Evolutionary conservation across 805 yeast species (phyloP).

Genomic region (Wickerhamiella brachini): DNA sequence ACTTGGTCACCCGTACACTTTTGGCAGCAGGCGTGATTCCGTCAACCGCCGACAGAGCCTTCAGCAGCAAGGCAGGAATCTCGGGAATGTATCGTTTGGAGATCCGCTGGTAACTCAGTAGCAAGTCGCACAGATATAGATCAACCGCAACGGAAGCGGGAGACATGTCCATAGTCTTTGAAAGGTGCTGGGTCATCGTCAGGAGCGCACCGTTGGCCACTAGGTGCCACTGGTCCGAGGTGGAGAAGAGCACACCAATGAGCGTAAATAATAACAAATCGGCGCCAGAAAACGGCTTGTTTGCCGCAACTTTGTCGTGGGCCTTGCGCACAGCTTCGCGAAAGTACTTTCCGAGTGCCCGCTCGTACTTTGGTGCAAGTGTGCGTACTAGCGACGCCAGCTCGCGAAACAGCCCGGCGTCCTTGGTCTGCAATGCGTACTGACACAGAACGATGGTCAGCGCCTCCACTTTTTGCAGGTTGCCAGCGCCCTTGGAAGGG

Average conservation of each 20-base stretch:
- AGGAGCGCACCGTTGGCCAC: slow-evolving; percentile 76
- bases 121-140: slow-evolving; percentile 47
- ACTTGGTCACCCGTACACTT: slow-evolving; percentile 2
- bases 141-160: slow-evolving; percentile 41
- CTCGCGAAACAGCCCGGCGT: slow-evolving; percentile 22
- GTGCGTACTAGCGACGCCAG: slow-evolving; percentile 29
- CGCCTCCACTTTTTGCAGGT: slow-evolving; percentile 54
- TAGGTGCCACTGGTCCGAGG: slow-evolving; percentile 90
- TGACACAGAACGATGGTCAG: slow-evolving; percentile 53
- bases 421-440: slow-evolving; percentile 29
- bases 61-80: slow-evolving; percentile 37
- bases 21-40: slow-evolving; percentile 3
- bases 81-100: slow-evolving; percentile 81
- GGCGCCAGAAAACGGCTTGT: slow-evolving; percentile 22
- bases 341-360: slow-evolving; percentile 45
- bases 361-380: slow-evolving; percentile 52
- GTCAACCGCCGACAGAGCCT: slow-evolving; percentile 5
- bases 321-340: slow-evolving; percentile 43
- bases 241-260: slow-evolving; percentile 71
- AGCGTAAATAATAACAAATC: slow-evolving; percentile 58
- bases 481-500: slow-evolving; percentile 70
- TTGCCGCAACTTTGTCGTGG: slow-evolving; percentile 34
- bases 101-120: slow-evolving; percentile 60
- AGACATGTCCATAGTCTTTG: slow-evolving; percentile 32
- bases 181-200: slow-evolving; percentile 56